Evolutionary conservation across 2,329 filamentous ascomycete species (phyloP), one percentile per base, ranked within the genome.

Genomic region (Eurotiales sp.): DNA sequence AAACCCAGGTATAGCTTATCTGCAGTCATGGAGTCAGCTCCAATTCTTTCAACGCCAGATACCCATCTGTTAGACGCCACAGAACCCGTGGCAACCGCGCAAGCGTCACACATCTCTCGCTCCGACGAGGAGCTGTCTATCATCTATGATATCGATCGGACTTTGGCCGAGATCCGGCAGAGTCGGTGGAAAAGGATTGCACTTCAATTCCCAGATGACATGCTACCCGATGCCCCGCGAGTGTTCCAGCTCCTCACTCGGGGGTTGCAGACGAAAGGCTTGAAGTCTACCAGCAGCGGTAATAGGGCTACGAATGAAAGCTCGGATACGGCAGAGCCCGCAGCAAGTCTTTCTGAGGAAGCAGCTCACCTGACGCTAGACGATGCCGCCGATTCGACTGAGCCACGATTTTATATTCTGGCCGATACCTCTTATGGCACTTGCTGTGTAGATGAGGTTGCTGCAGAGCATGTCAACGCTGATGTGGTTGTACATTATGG

Each of bases 391-490:
- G 59, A 64, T 8, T 55, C 57, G 12, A 54, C 53, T 30, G 59
- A 70, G 2, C 64, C 68, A 8, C 73, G 70, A 39, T 77, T 97
- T 47, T 95, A 88, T 61, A 91, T 99, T 54, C 76, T 99, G 15
- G 93, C 87, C 27, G 93, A 99, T 69, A 97, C 93, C 2, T 96
- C 92, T 2, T 99, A 97, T 70, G 95, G 93, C 54, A 86, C 92
- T 0, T 99, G 93, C 72, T 99, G 93, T 64, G 91, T 97, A 15
- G 93, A 99, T 64, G 93, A 99, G 72, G 86, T 97, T 36, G 93
- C 93, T 0, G 93, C 93, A 2, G 91, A 99, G 68, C 93, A 99
- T 67, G 87, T 90, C 14, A 81, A 90, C 61, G 91, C 93, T 6
- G 87, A 97, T 55, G 88, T 90, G 0, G 88, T 97, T 1, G 86